Evolutionary conservation across 768 basidiomycete genomes (phyloP).

Genomic region (Auriscalpium orientale): DNA sequence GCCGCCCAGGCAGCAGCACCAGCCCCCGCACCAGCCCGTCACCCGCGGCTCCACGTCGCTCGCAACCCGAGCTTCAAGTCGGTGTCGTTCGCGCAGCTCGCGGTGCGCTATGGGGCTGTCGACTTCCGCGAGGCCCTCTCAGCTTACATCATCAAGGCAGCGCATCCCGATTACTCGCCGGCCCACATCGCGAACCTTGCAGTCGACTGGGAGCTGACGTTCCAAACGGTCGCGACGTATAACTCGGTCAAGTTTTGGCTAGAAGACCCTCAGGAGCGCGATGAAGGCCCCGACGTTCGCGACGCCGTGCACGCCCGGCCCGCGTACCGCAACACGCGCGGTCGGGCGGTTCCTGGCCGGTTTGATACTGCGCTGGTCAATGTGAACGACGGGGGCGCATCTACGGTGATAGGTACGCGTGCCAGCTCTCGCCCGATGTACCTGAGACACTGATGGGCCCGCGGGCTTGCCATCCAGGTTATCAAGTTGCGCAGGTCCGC

Average conservation of each 20-base stretch:
- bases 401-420: not conserved
- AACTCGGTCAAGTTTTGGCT: not conserved
- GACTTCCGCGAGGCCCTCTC: not conserved
- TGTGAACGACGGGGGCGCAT: not conserved
- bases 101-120: not conserved
- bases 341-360: not conserved
- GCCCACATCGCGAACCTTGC: too few relatives aligned
- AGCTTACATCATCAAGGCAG: not conserved
- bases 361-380: conserved; percentile 4
- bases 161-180: too few relatives aligned
- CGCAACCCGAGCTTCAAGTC: not conserved
- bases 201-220: not conserved
- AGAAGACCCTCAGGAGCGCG: not conserved
- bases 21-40: not conserved
- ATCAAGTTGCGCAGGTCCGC: conserved; percentile 1
- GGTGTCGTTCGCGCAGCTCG: not conserved
- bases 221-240: not conserved
- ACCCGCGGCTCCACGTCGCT: not conserved
- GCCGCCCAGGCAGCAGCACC: too few relatives aligned
- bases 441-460: too few relatives aligned
- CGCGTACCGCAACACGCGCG: not conserved
- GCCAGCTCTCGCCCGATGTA: too few relatives aligned
- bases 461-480: not conserved
- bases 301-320: not conserved
- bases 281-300: not conserved